Percentiles rank a stretch among this genome's conserved stretches.
These are phyloP conservation scores for Cystobasidium sp. DNA, from an alignment of 1,284 basidiomycete genomes.

Conservation along the genomic window DNA sequence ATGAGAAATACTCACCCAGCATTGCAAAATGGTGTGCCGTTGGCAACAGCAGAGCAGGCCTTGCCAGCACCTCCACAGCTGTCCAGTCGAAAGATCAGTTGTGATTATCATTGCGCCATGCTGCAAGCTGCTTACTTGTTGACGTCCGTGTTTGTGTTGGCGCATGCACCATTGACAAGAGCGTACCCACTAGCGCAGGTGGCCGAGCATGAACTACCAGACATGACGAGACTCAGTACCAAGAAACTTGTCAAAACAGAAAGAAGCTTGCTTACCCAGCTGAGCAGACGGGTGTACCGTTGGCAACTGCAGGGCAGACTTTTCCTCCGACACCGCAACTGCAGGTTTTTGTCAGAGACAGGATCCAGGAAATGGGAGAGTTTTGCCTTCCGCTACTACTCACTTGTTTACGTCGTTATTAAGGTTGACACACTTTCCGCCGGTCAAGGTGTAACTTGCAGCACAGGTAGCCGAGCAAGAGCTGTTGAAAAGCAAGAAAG, in stretches of 20 bases:
- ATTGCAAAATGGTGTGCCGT: conserved; percentile 4
- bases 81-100: too few relatives aligned
- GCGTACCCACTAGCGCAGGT: conserved; percentile 9
- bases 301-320: neutral
- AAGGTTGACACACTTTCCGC: conserved; percentile 1
- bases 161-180: neutral
- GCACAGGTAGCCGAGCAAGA: conserved; percentile 10
- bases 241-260: too few relatives aligned
- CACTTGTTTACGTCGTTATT: conserved; percentile 6
- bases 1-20: neutral
- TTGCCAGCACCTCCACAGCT: conserved; percentile 16
- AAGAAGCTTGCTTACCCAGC: neutral
- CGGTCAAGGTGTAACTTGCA: neutral
- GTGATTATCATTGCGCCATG: too few relatives aligned
- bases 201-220: neutral
- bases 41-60: neutral
- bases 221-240: neutral
- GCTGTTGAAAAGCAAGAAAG: neutral
- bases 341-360: too few relatives aligned
- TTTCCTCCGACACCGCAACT: conserved; percentile 7
- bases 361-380: too few relatives aligned
- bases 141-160: conserved; percentile 31
- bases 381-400: too few relatives aligned
- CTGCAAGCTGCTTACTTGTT: conserved; percentile 45
- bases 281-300: conserved; percentile 13